Evolutionary conservation across 192 early-diverging fungal genomes (phyloP), one percentile per base, ranked within the genome.

Genomic region (Martensiomyces pterosporus): DNA sequence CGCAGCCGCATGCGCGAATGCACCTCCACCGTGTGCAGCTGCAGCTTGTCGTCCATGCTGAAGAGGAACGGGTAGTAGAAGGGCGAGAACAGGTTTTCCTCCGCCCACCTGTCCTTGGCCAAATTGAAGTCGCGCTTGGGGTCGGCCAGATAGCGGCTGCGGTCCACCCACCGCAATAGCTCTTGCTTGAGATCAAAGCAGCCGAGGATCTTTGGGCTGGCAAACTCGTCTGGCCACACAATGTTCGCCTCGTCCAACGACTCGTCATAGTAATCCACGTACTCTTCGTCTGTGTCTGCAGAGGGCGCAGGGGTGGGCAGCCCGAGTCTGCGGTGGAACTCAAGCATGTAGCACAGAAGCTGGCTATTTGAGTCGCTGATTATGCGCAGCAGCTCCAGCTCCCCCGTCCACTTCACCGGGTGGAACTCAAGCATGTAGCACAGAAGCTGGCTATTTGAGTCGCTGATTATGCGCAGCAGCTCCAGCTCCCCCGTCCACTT

Each of bases 61-160:
- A 67, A 60, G 21, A 67, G 18, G 17, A 75, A 67, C 47, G 71
- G 71, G 36, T 74, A 74, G 16, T 39, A 24, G 24, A 74, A 60
- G 17, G 51, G 37, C 2, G 52, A 57, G 36, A 74, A 63, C 4
- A 52, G 4, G 23, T 66, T 55, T 24, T 22, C 36, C 19, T 60
- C 62, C 6, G 23, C 36, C 42, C 48, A 58, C 18, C 49, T 15
- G 13, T 42, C 56, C 5, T 1, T 17, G 9, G 33, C 19, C 12
- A 26, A 36, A n/a, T n/a, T n/a, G 10, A 36, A 10, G 10, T 36
- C 34, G 10, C 23, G 14, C 4, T 45, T 22, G 15, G 19, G 10
- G 27, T 18, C 27, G 8, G 5, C 32, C 2, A 35, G 46, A 25
- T 27, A 27, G 10, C 42, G 63, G 60, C 58, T 58, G 21, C 22